Evolutionary conservation across 768 basidiomycete genomes (phyloP).

Genomic region (Steccherinum ochraceum): DNA sequence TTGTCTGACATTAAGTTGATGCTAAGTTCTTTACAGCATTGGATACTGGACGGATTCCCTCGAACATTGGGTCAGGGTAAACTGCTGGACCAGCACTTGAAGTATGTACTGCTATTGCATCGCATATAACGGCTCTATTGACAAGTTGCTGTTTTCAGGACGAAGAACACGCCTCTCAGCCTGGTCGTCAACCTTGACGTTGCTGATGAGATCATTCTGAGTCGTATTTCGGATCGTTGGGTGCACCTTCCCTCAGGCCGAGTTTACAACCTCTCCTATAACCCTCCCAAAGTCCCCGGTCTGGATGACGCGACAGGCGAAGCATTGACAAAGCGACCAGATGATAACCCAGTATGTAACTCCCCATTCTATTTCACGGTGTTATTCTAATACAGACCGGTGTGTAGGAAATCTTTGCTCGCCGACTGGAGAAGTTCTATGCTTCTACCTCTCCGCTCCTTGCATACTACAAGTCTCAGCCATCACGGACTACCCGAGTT

Average conservation of each 20-base stretch:
- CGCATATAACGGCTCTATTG: neutral
- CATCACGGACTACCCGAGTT: constrained; percentile 44
- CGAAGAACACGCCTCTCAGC: constrained; percentile 59
- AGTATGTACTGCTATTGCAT: too few species aligned
- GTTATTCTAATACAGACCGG: neutral
- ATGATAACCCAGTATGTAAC: constrained; percentile 76
- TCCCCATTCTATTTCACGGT: neutral
- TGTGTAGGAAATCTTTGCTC: constrained; percentile 67
- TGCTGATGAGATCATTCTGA: constrained; percentile 78
- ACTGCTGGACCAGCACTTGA: constrained; percentile 70
- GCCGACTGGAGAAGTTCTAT: constrained; percentile 73
- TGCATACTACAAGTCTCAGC: constrained; percentile 49
- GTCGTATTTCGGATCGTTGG: constrained; percentile 87
- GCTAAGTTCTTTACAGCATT: constrained; percentile 45
- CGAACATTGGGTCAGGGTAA: constrained; percentile 81
- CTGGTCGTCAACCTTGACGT: constrained; percentile 85
- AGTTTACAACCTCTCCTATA: constrained; percentile 87
- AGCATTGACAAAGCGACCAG: constrained; percentile 78
- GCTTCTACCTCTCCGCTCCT: constrained; percentile 77
- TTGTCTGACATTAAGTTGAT: neutral
- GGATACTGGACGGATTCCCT: constrained; percentile 93
- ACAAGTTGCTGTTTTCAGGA: constrained; percentile 31
- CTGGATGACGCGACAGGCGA: constrained; percentile 86
- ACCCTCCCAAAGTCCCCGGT: constrained; percentile 73
- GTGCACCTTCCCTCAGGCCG: constrained; percentile 83